phyloP scores from a whole-genome alignment of 2,329 filamentous ascomycete species.

The Diplocarpon rosae region DNA sequence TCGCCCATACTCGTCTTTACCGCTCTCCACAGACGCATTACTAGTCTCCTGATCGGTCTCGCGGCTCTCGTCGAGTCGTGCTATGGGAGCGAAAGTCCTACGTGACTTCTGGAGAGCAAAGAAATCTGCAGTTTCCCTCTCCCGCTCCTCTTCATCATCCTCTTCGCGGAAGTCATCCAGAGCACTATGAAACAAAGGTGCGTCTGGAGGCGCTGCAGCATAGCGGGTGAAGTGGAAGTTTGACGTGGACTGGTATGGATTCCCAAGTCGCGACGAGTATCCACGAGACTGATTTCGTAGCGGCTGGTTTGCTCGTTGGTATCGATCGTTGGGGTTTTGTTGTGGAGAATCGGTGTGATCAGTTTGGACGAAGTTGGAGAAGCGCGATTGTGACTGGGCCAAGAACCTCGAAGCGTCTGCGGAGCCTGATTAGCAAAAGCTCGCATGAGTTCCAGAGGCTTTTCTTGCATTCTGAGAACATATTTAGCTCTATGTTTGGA shows the following conservation, averaged over 20 bases:
- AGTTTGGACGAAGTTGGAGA: conserved; percentile 60
- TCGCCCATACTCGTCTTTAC: conserved; percentile 35
- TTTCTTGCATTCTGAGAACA: conserved; percentile 29
- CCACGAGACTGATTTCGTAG: conserved; percentile 19
- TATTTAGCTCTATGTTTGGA: conserved; percentile 14
- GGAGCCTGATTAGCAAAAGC: neutral
- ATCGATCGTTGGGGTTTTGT: conserved; percentile 28
- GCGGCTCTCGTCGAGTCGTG: conserved; percentile 68
- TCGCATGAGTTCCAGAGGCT: neutral
- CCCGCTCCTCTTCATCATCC: conserved; percentile 83
- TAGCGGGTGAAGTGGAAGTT: conserved; percentile 73
- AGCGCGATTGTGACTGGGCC: conserved; percentile 86
- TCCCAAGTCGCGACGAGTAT: conserved; percentile 36
- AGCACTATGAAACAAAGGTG: conserved; percentile 88
- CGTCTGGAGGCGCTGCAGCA: conserved; percentile 60
- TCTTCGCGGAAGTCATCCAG: conserved; percentile 86
- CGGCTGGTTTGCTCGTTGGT: conserved; percentile 21
- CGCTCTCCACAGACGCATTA: conserved; percentile 42
- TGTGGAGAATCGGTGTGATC: conserved; percentile 34
- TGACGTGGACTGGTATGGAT: conserved; percentile 67
- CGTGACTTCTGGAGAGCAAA: conserved; percentile 85
- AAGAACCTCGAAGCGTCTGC: conserved; percentile 93
- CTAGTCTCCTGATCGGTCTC: conserved; percentile 68
- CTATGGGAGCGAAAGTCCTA: conserved; percentile 71
- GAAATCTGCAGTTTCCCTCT: conserved; percentile 85